Evolutionary conservation across 331 rosid genomes (phyloP), one percentile per base, ranked within the genome.

Genomic region (Malus hybrid): DNA sequence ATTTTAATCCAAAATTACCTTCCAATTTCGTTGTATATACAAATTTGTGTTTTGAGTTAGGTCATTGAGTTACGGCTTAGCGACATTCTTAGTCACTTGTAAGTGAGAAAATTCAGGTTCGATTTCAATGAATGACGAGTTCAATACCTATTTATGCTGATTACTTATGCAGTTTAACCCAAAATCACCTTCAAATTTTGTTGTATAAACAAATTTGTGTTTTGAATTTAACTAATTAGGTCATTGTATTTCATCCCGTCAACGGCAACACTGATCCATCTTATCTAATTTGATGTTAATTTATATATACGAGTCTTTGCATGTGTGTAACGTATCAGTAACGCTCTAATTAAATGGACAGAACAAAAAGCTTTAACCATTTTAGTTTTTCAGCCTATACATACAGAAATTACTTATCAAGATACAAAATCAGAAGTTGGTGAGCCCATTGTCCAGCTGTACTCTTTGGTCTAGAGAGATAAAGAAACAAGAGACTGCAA

Each of bases 381-480:
- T 71, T 55, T 8, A 39, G 4, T 55, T 78, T 34, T 80, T 19
- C 71, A 48, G 62, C 57, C 32, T 16, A 54, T n/a, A 72, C 6
- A 15, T 32, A 63, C 67, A 28, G 11, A 29, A 29, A 28, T 14
- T 63, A 29, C 18, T 27, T 22, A 28, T 72, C 42, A 27, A 65
- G 73, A 83, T 60, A 10, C 32, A 46, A 63, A 84, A 83, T 81
- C 84, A 75, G 71, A 81, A 81, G 84, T 85, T 91, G 85, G 88
- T 80, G 79, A 70, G 83, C 79, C 80, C 52, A 74, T 67, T 75
- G 83, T 87, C 83, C 86, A 79, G 86, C 90, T 89, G 85, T 73
- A 60, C 31, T 76, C 70, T 71, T 3, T 64, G 29, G 73, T 2
- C n/a, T 36, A 82, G 77, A 78, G 73, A 55, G 80, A 28, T 22